Percentiles rank a stretch among this genome's conserved stretches.
phyloP scores from a whole-genome alignment of 2,329 filamentous ascomycete genomes.

The Venturia aucupariae region DNA sequence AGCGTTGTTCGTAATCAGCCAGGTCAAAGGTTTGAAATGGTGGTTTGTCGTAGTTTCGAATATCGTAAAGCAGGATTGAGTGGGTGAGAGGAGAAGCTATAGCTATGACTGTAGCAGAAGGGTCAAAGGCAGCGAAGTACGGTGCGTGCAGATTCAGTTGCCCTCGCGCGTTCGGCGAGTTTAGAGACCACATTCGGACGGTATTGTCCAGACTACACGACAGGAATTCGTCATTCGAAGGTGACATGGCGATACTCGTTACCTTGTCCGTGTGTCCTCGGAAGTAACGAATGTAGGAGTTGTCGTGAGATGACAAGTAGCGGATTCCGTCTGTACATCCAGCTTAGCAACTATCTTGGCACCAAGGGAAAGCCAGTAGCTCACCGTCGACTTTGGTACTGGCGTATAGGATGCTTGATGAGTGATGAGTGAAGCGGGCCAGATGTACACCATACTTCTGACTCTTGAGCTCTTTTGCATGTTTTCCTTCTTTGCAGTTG shows the following conservation, averaged over 20 bases:
- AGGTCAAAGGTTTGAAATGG: conserved; percentile 85
- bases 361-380: conserved; percentile 16
- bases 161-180: conserved; percentile 70
- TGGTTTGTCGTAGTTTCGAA: conserved; percentile 85
- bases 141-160: conserved; percentile 72
- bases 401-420: conserved; percentile 85
- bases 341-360: not conserved
- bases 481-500: conserved; percentile 81
- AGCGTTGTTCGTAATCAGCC: conserved; percentile 50
- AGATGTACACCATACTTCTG: conserved; percentile 97
- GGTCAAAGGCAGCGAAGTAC: conserved; percentile 81
- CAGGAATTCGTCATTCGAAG: conserved; percentile 81
- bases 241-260: conserved; percentile 74
- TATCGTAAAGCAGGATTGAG: conserved; percentile 79
- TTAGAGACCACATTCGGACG: conserved; percentile 81
- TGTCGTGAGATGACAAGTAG: conserved; percentile 87
- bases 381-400: conserved; percentile 87
- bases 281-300: conserved; percentile 94
- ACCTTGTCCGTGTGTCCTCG: conserved; percentile 79
- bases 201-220: conserved; percentile 88
- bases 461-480: conserved; percentile 80
- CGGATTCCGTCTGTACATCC: conserved; percentile 60
- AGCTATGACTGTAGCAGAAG: conserved; percentile 84
- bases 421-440: conserved; percentile 87
- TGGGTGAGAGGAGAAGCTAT: conserved; percentile 75